These are phyloP conservation scores for Myxozyma monticola DNA, from an alignment of 805 yeast species.

Conservation along the genomic window DNA sequence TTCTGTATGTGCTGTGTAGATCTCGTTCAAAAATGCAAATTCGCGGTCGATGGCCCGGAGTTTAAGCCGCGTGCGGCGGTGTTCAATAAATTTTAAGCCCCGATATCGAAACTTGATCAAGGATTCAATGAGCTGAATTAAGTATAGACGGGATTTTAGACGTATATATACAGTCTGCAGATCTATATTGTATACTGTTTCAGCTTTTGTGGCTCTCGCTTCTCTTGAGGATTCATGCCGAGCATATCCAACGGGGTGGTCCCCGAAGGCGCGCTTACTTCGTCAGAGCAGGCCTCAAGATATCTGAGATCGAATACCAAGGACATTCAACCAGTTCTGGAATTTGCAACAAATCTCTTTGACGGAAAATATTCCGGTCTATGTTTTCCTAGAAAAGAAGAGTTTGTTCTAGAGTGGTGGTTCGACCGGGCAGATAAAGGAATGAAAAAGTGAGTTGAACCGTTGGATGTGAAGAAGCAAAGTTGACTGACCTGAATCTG, in stretches of 20 bases:
- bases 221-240: too few relatives aligned
- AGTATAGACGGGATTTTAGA: neutral
- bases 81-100: too few relatives aligned
- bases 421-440: slow-evolving; percentile 45
- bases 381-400: slow-evolving; percentile 38
- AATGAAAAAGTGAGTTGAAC: slow-evolving; percentile 9
- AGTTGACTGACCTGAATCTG: neutral
- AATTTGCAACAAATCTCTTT: slow-evolving; percentile 31
- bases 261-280: slow-evolving; percentile 3
- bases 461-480: neutral
- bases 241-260: neutral
- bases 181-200: too few relatives aligned
- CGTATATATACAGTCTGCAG: neutral
- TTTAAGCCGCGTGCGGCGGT: too few relatives aligned
- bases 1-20: too few relatives aligned
- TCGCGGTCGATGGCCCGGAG: too few relatives aligned
- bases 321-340: slow-evolving; percentile 28
- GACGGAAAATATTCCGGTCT: slow-evolving; percentile 27
- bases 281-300: slow-evolving; percentile 38
- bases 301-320: slow-evolving; percentile 34
- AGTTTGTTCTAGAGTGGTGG: slow-evolving; percentile 41
- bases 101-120: too few relatives aligned
- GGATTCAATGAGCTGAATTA: neutral
- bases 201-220: too few relatives aligned
- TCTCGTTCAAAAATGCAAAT: too few relatives aligned